These are phyloP conservation scores for Irpex lacteus DNA, from an alignment of 1,284 basidiomycete genomes.

Conservation along the genomic window DNA sequence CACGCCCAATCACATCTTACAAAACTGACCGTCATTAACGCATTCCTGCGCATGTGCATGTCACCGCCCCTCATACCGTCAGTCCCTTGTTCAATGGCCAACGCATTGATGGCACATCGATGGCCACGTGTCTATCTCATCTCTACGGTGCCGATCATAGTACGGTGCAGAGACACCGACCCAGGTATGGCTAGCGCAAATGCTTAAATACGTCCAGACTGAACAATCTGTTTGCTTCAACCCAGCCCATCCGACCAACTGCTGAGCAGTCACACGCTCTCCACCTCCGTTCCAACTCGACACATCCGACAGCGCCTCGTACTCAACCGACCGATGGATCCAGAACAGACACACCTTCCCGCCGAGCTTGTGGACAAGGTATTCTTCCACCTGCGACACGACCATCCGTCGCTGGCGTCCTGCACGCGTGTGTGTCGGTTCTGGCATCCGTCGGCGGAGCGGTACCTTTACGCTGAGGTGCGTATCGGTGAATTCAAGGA, in stretches of 20 bases:
- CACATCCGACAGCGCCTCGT: neutral
- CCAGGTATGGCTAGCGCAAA: neutral
- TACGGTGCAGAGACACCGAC: neutral
- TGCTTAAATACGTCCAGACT: neutral
- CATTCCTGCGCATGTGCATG: neutral
- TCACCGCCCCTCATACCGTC: neutral
- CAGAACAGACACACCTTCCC: neutral
- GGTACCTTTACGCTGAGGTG: neutral
- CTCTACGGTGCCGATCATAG: neutral
- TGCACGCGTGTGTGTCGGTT: neutral
- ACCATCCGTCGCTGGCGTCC: neutral
- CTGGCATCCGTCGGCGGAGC: neutral
- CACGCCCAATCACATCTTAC: neutral
- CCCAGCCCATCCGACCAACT: neutral
- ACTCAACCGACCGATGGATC: neutral
- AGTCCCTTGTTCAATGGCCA: neutral
- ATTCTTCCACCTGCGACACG: neutral
- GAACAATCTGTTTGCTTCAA: neutral
- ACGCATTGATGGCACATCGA: neutral
- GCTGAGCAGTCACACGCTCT: neutral
- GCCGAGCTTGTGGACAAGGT: neutral
- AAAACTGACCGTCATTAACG: neutral
- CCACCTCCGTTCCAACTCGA: neutral
- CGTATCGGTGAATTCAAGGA: neutral
- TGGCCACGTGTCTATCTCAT: neutral